Conservation (phyloP, 768 basidiomycete species). For the Trametes cinnabarina region DNA sequence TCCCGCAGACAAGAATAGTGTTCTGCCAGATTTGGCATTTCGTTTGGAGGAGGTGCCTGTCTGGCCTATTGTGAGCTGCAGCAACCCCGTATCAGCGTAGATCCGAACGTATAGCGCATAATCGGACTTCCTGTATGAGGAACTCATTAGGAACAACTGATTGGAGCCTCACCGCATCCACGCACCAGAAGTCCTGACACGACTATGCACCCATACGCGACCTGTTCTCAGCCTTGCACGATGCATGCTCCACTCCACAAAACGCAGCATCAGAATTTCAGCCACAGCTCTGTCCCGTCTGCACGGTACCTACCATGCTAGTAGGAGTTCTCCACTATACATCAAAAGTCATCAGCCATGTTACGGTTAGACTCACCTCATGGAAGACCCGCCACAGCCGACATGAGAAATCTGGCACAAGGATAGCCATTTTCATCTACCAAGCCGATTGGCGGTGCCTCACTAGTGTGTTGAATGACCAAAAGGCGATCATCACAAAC, state of each 20-base stretch:
- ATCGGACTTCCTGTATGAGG: background rate
- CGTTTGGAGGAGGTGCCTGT: background rate
- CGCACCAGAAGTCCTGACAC: background rate
- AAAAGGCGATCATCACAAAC: constrained; percentile 1
- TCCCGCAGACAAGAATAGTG: background rate
- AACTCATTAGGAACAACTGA: no score
- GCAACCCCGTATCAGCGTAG: background rate
- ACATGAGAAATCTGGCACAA: constrained; percentile 4
- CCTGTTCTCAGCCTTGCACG: no score
- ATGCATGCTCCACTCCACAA: background rate
- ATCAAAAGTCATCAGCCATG: background rate
- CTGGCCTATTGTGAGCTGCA: background rate
- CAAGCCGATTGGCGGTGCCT: background rate
- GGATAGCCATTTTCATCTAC: background rate
- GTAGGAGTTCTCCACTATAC: background rate
- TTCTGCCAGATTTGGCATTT: background rate
- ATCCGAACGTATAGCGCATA: background rate
- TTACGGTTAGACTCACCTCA: constrained; percentile 2
- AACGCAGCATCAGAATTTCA: background rate
- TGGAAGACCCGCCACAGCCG: background rate
- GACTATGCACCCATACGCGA: background rate
- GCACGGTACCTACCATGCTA: background rate
- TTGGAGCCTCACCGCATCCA: background rate
- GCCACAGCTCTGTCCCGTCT: background rate
- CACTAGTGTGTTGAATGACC: background rate